Evolutionary conservation across 352 stramenopile genomes (phyloP), one percentile per base, ranked within the genome.

Genomic region (Vaucheria bursata): DNA sequence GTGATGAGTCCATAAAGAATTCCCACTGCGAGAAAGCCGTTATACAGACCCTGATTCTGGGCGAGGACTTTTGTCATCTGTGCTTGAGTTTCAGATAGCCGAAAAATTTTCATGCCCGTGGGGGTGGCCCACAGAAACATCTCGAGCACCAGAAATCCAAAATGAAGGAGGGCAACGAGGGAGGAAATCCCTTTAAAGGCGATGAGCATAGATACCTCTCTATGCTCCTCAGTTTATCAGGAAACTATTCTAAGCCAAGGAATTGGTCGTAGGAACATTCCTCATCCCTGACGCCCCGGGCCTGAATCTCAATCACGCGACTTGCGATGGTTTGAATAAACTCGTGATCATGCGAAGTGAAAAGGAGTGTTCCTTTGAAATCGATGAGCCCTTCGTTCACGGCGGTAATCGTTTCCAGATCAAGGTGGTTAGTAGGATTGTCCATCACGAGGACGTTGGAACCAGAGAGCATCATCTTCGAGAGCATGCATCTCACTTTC

Each of bases 401-500:
- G 45, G 12, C 12, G 12, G 18, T 59, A 59, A 59, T 59, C 12
- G 45, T 59, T 59, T 59, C 45, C 12, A 59, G 45, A 59, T 59
- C 45, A 59, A 59, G 45, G 25, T 59, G 45, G 45, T 59, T 59
- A 25, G 45, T 59, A 18, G 45, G 45, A 18, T 59, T 25, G 25
- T 59, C 45, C 45, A 18, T 18, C 45, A 59, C n/a, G n/a, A n/a
- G n/a, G n/a, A n/a, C n/a, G n/a, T n/a, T n/a, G n/a, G n/a, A n/a
- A n/a, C n/a, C n/a, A n/a, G n/a, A n/a, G n/a, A n/a, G n/a, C n/a
- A n/a, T n/a, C n/a, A n/a, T n/a, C n/a, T n/a, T n/a, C n/a, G n/a
- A n/a, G n/a, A 94, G 76, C 0, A 88, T 90, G 7, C 93, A 81
- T 68, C 90, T 79, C 36, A 88, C 89, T 85, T 94, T 94, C 77